phyloP scores from a whole-genome alignment of 1,284 basidiomycete genomes.

The Golubevia sp. region DNA sequence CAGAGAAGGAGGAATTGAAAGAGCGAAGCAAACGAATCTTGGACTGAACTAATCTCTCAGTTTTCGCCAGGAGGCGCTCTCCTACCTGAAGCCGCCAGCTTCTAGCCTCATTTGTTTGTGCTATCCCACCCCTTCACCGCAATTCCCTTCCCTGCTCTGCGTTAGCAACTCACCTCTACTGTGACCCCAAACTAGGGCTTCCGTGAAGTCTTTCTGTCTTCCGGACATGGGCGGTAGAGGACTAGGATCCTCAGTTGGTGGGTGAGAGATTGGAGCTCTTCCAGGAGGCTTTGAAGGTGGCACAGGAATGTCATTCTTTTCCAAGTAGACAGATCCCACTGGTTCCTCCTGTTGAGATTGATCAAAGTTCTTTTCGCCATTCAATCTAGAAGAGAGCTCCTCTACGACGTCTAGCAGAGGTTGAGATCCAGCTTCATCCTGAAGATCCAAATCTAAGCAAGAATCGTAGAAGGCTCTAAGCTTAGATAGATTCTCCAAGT shows the following conservation, averaged over 20 bases:
- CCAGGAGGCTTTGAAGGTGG: conserved; percentile 16
- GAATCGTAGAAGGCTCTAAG: conserved; percentile 79
- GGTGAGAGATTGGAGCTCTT: conserved; percentile 33
- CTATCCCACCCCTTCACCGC: no score
- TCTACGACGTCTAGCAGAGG: conserved; percentile 64
- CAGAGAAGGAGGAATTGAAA: not conserved
- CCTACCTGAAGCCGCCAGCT: no score
- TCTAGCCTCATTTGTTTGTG: no score
- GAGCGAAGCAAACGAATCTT: no score
- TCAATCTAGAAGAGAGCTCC: conserved; percentile 54
- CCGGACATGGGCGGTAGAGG: conserved; percentile 33
- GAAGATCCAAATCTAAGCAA: conserved; percentile 74
- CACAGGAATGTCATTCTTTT: not conserved
- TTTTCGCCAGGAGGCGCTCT: no score
- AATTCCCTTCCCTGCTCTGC: not conserved
- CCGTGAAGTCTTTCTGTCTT: conserved; percentile 70
- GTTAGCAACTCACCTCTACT: conserved; percentile 69
- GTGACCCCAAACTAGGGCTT: conserved; percentile 83
- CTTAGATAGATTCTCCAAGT: conserved; percentile 75
- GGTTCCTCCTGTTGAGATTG: conserved; percentile 70
- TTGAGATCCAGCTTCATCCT: conserved; percentile 63
- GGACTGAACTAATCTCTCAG: no score
- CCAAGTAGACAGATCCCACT: conserved; percentile 62
- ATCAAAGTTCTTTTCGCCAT: conserved; percentile 21
- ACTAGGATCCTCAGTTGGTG: conserved; percentile 24